Percentiles rank a stretch among this genome's conserved stretches.
Conservation (phyloP, 2,329 filamentous ascomycete species). For the Talaromyces verruculosus region DNA sequence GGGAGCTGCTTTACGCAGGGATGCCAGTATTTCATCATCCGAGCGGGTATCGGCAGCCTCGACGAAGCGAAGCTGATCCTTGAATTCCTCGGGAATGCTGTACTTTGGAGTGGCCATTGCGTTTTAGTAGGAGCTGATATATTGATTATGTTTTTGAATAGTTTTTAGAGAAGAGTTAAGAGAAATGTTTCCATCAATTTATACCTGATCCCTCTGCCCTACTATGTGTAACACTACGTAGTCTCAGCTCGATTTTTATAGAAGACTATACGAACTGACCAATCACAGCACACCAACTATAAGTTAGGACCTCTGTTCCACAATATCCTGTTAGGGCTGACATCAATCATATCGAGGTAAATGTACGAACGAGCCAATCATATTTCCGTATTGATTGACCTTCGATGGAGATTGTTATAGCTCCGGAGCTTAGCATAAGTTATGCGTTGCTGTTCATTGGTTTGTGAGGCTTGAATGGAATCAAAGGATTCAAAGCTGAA, state of each 20-base stretch:
- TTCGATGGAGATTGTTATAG: not conserved
- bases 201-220: not conserved
- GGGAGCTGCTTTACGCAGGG: conserved; percentile 24
- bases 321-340: not conserved
- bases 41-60: conserved; percentile 10
- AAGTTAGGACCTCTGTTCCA: not conserved
- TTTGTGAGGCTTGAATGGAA: not conserved
- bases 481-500: not conserved
- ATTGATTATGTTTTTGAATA: no score
- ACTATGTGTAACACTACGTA: not conserved
- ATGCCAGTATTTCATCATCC: conserved; percentile 25
- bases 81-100: conserved; percentile 15
- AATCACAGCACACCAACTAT: not conserved
- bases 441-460: not conserved
- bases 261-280: conserved; percentile 6
- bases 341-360: not conserved
- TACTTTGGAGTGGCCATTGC: conserved; percentile 9
- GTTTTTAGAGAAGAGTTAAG: not conserved
- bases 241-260: not conserved
- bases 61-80: conserved; percentile 16
- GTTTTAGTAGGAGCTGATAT: no score
- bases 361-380: conserved; percentile 16
- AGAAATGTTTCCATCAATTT: not conserved
- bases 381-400: not conserved
- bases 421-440: not conserved